phyloP scores from a whole-genome alignment of 805 yeast species.

The Schwanniomyces vanrijiae region DNA sequence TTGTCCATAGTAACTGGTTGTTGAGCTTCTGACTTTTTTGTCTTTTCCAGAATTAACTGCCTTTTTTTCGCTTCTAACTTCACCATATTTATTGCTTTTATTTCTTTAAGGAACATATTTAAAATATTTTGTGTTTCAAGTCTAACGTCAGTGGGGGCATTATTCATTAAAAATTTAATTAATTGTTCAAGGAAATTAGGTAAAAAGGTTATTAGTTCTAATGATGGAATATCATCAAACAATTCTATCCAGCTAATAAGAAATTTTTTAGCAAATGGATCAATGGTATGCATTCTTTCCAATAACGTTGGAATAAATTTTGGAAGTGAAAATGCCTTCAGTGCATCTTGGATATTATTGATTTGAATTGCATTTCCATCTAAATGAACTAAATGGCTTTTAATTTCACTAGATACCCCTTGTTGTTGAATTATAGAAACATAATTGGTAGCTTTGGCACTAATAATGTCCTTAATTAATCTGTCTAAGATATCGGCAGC shows the following conservation, averaged over 20 bases:
- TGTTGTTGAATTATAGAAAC: constrained; percentile 65
- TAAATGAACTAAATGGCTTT: constrained; percentile 48
- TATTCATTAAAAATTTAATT: constrained; percentile 70
- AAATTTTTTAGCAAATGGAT: constrained; percentile 90
- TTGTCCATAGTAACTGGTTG: background rate
- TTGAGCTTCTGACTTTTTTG: constrained; percentile 9
- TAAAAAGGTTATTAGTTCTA: constrained; percentile 80
- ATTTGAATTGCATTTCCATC: constrained; percentile 62
- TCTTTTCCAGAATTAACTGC: constrained; percentile 14
- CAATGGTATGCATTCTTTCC: constrained; percentile 88
- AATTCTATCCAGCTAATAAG: constrained; percentile 91
- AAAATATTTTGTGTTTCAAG: constrained; percentile 79
- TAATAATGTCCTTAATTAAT: constrained; percentile 88
- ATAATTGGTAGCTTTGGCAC: constrained; percentile 89
- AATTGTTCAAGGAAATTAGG: constrained; percentile 89
- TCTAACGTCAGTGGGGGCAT: constrained; percentile 82
- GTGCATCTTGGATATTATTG: constrained; percentile 57
- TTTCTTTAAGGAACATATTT: constrained; percentile 75
- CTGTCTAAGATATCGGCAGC: constrained; percentile 94
- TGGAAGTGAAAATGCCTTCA: constrained; percentile 75
- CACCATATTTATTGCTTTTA: constrained; percentile 71
- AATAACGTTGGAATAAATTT: constrained; percentile 88
- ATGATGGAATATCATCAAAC: constrained; percentile 89
- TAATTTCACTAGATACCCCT: constrained; percentile 33
- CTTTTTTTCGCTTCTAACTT: constrained; percentile 47